Evolutionary conservation across 352 stramenopile species (phyloP), one percentile per base, ranked within the genome.

Genomic region (Halophytophthora polymorphica): DNA sequence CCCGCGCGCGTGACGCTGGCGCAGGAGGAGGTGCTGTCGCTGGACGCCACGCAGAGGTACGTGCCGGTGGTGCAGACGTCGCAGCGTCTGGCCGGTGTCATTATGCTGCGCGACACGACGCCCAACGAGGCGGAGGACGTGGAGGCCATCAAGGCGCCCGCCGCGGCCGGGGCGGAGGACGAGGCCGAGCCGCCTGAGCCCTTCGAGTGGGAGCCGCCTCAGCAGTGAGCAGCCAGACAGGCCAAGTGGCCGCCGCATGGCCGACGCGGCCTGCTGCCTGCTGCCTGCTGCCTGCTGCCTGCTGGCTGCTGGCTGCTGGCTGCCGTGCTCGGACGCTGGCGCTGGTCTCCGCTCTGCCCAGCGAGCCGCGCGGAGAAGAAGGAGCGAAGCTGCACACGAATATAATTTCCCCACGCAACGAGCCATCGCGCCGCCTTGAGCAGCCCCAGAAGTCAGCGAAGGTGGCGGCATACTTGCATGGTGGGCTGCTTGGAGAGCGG

Each of bases 81-180:
- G 48, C 78, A 88, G 59, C 81, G 79, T 39, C 62, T 87, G 17
- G 80, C 85, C 56, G 96, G 96, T 47, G 94, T 99, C 42, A 93
- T 99, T 53, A 96, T 99, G 66, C 77, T 99, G 34, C 92, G 85
- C 35, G 96, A 99, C 75, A 96, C 80, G 55, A 97, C 83, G 41
- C 96, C 96, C 7, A 78, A 82, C 23, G 93, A 98, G 57, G 69
- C 73, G 23, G 95, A 98, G 56, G 93, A 98, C 50, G 93, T 98
- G 45, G 80, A 98, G 28, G 87, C 83, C 38, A 76, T 98, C 6
- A 95, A 98, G 62, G 92, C 90, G 39, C 90, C 94, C 29, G 86
- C 94, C 7, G 74, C 84, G 12, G 73, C 73, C 34, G 90, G 94
- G 36, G 87, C 86, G 8, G 95, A 98, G 66, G 95, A 98, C 41